Base-by-base conservation (phyloP, 2,329 filamentous ascomycete genomes). In the Penicillium sp. region DNA sequence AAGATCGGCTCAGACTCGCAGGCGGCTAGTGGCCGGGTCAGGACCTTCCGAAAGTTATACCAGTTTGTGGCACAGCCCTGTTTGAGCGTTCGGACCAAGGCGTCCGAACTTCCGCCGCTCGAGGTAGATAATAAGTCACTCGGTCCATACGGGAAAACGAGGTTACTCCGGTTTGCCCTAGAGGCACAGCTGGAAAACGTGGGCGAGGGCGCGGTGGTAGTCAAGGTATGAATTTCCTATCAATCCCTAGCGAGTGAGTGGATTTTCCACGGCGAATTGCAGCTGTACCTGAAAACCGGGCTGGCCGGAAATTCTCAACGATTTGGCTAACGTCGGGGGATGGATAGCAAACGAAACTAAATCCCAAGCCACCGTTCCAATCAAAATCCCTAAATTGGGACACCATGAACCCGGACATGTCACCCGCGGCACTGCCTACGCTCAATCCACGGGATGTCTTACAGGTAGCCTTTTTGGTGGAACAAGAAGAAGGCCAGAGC, bases 101-200 rank as follows among this genome's bases (percentile, higher is more conserved):
- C 91, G 3, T 90, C 89, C 4, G 82, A 86, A 51, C 70, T 91
- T 55, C 70, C 81, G 42, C 73, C 78, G 3, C 67, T 77, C 12
- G 77, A 73, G 50, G 76, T 78, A 21, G 74, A 78, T n/a, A 77
- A 79, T 55, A 77, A 78, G 55, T 70, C 73, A 17, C 61, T 78
- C 6, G 77, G 76, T 0, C 78, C 78, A 31, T 78, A 79, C 64
- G 77, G 76, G 29, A 78, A 76, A 61, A 66, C 71, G 4, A 68
- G 72, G 38, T 66, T 75, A 43, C 66, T 77, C 43, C 74, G 75
- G 55, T 96, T 91, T 83, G 87, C 91, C 15, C 81, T 99, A 49
- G 94, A 99, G 75, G 94, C 93, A 27, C 94, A 99, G 78, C 77
- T 99, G 58, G 94, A 99, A 79, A 99, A 97, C 75, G 90, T 93